A percentile compares a stretch with the other conserved stretches of the same genome.
These are phyloP conservation scores for Lecanicillium sp. DNA, from an alignment of 2,329 filamentous ascomycete genomes.

Conservation along the genomic window DNA sequence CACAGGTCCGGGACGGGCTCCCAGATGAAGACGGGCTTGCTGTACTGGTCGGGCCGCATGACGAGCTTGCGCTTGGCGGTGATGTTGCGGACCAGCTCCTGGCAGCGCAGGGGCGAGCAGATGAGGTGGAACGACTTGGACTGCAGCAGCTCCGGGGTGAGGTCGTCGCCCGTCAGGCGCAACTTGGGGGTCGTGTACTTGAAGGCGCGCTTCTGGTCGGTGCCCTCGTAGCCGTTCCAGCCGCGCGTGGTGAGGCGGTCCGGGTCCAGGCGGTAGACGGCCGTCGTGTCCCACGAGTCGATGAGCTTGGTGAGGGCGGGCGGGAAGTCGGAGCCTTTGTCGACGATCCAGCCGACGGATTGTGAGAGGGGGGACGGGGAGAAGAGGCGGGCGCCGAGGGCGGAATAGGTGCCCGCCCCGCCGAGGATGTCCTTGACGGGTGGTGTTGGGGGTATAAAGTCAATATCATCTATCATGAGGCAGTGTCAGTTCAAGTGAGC, in stretches of 20 bases:
- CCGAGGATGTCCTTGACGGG: conserved; percentile 73
- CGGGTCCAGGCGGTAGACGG: conserved; percentile 57
- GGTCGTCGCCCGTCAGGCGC: conserved; percentile 65
- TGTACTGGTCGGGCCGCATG: conserved; percentile 24
- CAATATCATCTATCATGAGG: conserved; percentile 70
- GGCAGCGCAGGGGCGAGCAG: conserved; percentile 71
- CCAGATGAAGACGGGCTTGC: conserved; percentile 76
- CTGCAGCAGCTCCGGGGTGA: conserved; percentile 58
- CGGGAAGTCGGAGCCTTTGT: conserved; percentile 85
- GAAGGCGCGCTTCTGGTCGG: conserved; percentile 66
- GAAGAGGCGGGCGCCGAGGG: conserved; percentile 81
- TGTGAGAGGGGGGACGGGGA: conserved; percentile 60
- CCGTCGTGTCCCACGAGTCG: conserved; percentile 67
- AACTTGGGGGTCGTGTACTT: conserved; percentile 82
- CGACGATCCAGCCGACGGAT: conserved; percentile 82
- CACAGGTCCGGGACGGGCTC: conserved; percentile 91
- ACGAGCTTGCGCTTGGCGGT: conserved; percentile 44
- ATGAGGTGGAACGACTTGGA: conserved; percentile 82
- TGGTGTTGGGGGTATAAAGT: conserved; percentile 64
- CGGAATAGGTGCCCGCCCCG: conserved; percentile 80
- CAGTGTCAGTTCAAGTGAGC: no score
- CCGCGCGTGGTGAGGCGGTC: conserved; percentile 74
- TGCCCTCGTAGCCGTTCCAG: conserved; percentile 81
- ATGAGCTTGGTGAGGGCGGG: conserved; percentile 54
- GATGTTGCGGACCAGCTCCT: conserved; percentile 68